Conservation (phyloP, 2,329 filamentous ascomycete genomes). For the Aspergillus candidus region DNA sequence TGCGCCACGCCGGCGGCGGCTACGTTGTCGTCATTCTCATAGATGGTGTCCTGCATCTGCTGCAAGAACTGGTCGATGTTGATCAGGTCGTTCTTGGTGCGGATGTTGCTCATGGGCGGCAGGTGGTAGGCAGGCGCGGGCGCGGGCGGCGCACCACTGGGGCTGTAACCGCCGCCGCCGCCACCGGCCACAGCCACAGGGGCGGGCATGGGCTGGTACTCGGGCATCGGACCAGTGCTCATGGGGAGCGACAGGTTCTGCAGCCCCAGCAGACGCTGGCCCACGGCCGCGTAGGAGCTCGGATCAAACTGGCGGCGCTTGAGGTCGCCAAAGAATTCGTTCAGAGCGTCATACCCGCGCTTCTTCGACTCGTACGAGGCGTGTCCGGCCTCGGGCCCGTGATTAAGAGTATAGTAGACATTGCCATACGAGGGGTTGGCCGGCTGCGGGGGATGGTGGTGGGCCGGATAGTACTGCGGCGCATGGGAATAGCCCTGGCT, state of each 20-base stretch:
- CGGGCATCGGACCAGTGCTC: slow-evolving; percentile 50
- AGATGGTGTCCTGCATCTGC: slow-evolving; percentile 92
- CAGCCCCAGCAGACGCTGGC: slow-evolving; percentile 76
- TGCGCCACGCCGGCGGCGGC: slow-evolving; percentile 73
- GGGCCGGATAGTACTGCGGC: slow-evolving; percentile 50
- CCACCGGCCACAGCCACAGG: slow-evolving; percentile 50
- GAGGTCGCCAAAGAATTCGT: slow-evolving; percentile 88
- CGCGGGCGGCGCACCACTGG: slow-evolving; percentile 58
- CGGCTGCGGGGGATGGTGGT: slow-evolving; percentile 49
- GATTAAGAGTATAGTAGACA: slow-evolving; percentile 70
- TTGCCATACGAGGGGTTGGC: slow-evolving; percentile 58
- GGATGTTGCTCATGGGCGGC: slow-evolving; percentile 76
- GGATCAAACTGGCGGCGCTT: slow-evolving; percentile 90
- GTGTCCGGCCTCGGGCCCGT: slow-evolving; percentile 60
- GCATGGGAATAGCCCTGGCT: slow-evolving; percentile 38
- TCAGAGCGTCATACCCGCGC: slow-evolving; percentile 78
- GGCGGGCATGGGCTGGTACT: slow-evolving; percentile 48
- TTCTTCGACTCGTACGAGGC: slow-evolving; percentile 65
- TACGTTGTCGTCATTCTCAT: slow-evolving; percentile 81
- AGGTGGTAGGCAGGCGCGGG: slow-evolving; percentile 80
- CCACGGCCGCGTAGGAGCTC: slow-evolving; percentile 82
- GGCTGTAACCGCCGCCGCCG: slow-evolving; percentile 48
- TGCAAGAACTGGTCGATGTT: slow-evolving; percentile 93
- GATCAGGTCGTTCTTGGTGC: slow-evolving; percentile 88
- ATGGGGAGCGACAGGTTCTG: slow-evolving; percentile 63